Percentiles rank a stretch among this genome's conserved stretches.
phyloP scores from a whole-genome alignment of 2,329 filamentous ascomycete species.

The Fusarium falciforme region DNA sequence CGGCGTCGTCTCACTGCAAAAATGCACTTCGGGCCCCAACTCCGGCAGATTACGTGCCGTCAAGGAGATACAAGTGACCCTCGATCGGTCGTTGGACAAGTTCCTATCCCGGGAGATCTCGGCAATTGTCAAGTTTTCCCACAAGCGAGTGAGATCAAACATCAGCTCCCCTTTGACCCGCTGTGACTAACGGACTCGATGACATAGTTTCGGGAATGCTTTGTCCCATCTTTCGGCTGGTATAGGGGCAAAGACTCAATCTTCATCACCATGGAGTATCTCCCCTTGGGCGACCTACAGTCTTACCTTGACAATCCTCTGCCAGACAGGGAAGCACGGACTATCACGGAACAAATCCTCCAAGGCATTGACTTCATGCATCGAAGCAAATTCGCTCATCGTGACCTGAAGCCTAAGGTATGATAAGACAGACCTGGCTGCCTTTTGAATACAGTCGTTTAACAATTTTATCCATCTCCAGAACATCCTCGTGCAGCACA shows the following conservation, averaged over 20 bases:
- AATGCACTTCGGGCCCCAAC: not conserved
- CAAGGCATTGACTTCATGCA: constrained; percentile 7
- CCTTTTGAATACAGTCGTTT: no score
- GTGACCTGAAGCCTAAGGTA: constrained; percentile 4
- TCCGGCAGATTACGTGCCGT: not conserved
- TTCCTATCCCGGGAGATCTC: not conserved
- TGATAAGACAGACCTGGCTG: not conserved
- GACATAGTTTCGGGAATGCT: not conserved
- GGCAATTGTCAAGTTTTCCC: constrained; percentile 4
- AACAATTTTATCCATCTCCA: not conserved
- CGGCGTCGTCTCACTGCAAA: not conserved
- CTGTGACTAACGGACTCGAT: not conserved
- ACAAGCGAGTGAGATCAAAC: not conserved
- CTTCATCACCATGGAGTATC: constrained; percentile 12
- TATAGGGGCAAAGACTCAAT: not conserved
- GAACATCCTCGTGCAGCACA: constrained; percentile 9
- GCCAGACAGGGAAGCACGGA: not conserved
- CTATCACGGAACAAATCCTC: not conserved
- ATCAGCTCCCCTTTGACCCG: no score
- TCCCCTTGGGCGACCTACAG: not conserved
- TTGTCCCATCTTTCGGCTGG: constrained; percentile 3
- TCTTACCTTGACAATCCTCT: not conserved
- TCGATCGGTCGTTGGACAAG: not conserved
- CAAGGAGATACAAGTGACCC: not conserved
- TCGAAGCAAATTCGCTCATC: not conserved